These are phyloP conservation scores for Sungouiella thailandica DNA, from an alignment of 805 yeast species.

Conservation along the genomic window DNA sequence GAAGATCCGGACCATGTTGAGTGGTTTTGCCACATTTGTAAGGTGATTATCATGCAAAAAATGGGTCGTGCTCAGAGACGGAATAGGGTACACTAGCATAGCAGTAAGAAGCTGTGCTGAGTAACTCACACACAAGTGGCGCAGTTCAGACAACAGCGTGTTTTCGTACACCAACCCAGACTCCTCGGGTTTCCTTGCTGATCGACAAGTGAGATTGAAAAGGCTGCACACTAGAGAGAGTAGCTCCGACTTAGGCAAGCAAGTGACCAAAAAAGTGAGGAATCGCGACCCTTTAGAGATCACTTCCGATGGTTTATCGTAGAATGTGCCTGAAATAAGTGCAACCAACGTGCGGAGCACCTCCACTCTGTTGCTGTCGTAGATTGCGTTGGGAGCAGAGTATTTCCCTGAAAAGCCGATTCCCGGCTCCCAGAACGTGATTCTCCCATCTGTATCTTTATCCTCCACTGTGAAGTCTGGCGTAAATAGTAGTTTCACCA, in stretches of 20 bases:
- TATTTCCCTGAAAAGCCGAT: constrained; percentile 45
- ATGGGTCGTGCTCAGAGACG: constrained; percentile 32
- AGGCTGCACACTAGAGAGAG: constrained; percentile 62
- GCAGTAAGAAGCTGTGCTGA: constrained; percentile 59
- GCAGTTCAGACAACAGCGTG: constrained; percentile 31
- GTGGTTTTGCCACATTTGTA: constrained; percentile 25
- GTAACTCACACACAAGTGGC: constrained; percentile 46
- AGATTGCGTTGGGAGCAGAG: constrained; percentile 20
- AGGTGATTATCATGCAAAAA: constrained; percentile 33
- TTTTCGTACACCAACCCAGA: constrained; percentile 37
- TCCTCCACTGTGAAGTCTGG: constrained; percentile 48
- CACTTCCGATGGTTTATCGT: constrained; percentile 37
- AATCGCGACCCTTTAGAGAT: constrained; percentile 56
- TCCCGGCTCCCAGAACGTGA: constrained; percentile 75
- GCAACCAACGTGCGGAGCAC: constrained; percentile 57
- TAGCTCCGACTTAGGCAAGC: constrained; percentile 44
- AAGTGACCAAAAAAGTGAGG: constrained; percentile 49
- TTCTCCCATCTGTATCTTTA: constrained; percentile 1
- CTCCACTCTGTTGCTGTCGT: constrained; percentile 66
- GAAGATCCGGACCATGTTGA: constrained; percentile 46
- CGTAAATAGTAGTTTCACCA: constrained; percentile 48
- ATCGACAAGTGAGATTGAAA: constrained; percentile 56
- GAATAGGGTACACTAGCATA: constrained; percentile 61
- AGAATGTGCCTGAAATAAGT: constrained; percentile 59
- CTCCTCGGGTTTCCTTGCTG: constrained; percentile 38